phyloP scores from a whole-genome alignment of 2,329 filamentous ascomycete species.

The Grosmannia serpens region DNA sequence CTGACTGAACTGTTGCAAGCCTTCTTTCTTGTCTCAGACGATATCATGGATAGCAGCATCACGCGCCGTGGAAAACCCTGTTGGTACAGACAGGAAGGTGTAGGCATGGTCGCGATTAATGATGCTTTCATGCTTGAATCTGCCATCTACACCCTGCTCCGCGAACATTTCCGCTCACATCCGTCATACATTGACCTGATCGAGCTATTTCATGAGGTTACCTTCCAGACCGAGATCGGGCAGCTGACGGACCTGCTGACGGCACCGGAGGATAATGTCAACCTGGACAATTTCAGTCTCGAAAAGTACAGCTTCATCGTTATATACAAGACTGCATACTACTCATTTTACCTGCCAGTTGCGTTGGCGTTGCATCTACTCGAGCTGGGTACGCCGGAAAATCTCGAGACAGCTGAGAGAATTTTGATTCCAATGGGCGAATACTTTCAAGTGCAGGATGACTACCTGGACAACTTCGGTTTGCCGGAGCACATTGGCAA shows the following conservation, averaged over 20 bases:
- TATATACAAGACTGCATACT: conserved; percentile 99
- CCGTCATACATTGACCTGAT: conserved; percentile 81
- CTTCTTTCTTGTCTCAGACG: conserved; percentile 96
- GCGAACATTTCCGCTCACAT: conserved; percentile 85
- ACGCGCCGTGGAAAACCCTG: conserved; percentile 90
- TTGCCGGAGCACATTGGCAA: conserved; percentile 89
- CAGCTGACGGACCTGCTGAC: conserved; percentile 93
- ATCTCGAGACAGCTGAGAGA: conserved; percentile 78
- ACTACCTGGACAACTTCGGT: conserved; percentile 97
- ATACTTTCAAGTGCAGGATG: conserved; percentile 98
- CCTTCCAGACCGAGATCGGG: conserved; percentile 89
- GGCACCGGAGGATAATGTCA: conserved; percentile 83
- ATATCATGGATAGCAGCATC: conserved; percentile 96
- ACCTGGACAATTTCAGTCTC: conserved; percentile 90
- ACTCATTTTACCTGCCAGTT: conserved; percentile 97
- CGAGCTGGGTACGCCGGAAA: conserved; percentile 72
- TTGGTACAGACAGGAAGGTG: conserved; percentile 85
- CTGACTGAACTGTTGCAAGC: conserved; percentile 96
- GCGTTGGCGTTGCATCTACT: conserved; percentile 80
- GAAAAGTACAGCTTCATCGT: conserved; percentile 97
- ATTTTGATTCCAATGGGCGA: conserved; percentile 96
- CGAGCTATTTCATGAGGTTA: conserved; percentile 92
- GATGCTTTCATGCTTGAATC: conserved; percentile 93
- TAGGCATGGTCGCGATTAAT: conserved; percentile 97
- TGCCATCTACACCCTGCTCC: conserved; percentile 80